These are phyloP conservation scores for Rhodotorula paludigena DNA, from an alignment of 768 basidiomycete species.

Conservation along the genomic window DNA sequence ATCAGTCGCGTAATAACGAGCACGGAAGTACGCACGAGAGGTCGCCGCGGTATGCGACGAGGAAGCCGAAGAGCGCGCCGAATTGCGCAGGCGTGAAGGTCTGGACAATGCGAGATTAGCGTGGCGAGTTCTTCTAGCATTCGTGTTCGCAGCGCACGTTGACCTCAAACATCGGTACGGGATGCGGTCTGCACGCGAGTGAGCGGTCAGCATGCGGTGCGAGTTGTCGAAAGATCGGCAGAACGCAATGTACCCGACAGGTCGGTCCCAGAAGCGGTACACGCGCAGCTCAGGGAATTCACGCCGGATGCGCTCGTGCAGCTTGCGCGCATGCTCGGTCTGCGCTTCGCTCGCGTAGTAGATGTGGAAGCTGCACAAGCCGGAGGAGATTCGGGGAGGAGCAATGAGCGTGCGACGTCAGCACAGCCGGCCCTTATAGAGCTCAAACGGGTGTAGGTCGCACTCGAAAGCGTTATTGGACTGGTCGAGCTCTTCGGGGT, in stretches of 20 bases:
- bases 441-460: too few relatives aligned
- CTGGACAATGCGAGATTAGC: neutral
- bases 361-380: slow-evolving; percentile 11
- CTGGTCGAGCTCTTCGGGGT: slow-evolving; percentile 23
- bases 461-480: slow-evolving; percentile 32
- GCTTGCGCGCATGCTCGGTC: slow-evolving; percentile 23
- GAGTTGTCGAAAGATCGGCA: too few relatives aligned
- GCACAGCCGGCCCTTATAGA: neutral
- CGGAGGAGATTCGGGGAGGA: too few relatives aligned
- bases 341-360: slow-evolving; percentile 18
- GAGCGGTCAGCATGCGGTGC: neutral
- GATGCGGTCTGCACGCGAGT: slow-evolving; percentile 17
- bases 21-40: slow-evolving; percentile 4
- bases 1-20: neutral
- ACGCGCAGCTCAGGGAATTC: slow-evolving; percentile 40
- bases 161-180: slow-evolving; percentile 33
- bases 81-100: slow-evolving; percentile 36
- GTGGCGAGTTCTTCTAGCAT: neutral
- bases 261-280: slow-evolving; percentile 33
- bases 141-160: neutral
- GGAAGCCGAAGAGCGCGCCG: slow-evolving; percentile 33
- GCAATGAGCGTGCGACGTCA: neutral
- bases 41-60: slow-evolving; percentile 34
- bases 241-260: slow-evolving; percentile 14
- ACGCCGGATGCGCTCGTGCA: slow-evolving; percentile 36